These are phyloP conservation scores for Waitea zeae DNA, from an alignment of 1,284 basidiomycete species.

Conservation along the genomic window DNA sequence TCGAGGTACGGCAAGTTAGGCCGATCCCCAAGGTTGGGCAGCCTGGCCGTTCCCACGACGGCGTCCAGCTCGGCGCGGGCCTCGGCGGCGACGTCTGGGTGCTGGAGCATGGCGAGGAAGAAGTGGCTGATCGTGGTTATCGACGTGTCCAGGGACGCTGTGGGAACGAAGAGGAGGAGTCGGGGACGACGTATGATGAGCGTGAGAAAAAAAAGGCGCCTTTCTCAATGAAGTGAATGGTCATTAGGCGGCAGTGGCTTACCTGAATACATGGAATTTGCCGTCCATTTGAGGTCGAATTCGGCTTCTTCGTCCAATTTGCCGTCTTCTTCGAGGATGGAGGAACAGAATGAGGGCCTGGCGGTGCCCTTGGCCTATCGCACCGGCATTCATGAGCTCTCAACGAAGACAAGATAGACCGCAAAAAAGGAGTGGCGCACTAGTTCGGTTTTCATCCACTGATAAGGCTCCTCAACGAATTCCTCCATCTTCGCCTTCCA, in stretches of 20 bases:
- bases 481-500: conserved; percentile 13
- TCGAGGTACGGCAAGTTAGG: conserved; percentile 19
- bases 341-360: conserved; percentile 1
- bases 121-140: conserved; percentile 22
- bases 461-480: conserved; percentile 17
- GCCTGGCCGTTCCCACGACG: conserved; percentile 15
- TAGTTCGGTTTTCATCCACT: conserved; percentile 13
- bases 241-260: not conserved
- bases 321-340: conserved; percentile 14
- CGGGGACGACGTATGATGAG: too few species aligned
- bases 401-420: conserved; percentile 15
- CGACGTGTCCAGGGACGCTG: conserved; percentile 11
- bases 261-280: conserved; percentile 48
- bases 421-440: conserved; percentile 14
- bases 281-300: conserved; percentile 52
- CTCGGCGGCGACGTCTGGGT: conserved; percentile 18
- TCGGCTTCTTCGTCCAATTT: conserved; percentile 17
- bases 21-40: conserved; percentile 23
- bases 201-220: too few species aligned
- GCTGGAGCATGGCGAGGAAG: conserved; percentile 21
- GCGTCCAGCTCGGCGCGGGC: conserved; percentile 24
- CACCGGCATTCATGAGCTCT: conserved; percentile 11
- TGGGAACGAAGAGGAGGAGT: too few species aligned
- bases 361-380: not conserved
- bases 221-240: not conserved